These are phyloP conservation scores for Calonectria hawksworthii DNA, from an alignment of 2,329 filamentous ascomycete genomes.

Conservation along the genomic window DNA sequence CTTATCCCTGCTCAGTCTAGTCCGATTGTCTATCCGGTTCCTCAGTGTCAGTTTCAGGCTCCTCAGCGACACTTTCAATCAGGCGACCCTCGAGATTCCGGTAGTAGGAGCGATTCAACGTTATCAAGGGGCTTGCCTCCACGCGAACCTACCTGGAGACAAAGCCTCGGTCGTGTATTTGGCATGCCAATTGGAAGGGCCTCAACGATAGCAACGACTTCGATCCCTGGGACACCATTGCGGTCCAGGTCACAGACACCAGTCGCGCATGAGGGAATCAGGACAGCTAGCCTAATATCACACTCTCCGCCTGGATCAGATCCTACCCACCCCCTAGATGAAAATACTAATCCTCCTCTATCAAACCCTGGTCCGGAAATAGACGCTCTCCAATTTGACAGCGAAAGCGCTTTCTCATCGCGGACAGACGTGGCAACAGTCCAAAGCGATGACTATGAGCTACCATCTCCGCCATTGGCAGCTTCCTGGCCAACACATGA, in stretches of 20 bases:
- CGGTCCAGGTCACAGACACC: slow-evolving; percentile 9
- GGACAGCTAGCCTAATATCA: background rate
- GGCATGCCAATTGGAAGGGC: slow-evolving; percentile 50
- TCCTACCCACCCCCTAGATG: background rate
- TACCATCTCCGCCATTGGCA: slow-evolving; percentile 15
- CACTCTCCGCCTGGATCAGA: background rate
- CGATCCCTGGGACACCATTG: slow-evolving; percentile 33
- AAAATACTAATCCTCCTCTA: background rate
- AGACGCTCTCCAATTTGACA: background rate
- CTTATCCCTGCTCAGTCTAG: slow-evolving; percentile 21
- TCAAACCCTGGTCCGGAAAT: background rate
- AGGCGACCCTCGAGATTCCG: background rate
- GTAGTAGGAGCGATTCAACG: background rate
- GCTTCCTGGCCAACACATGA: background rate
- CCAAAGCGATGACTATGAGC: slow-evolving; percentile 53
- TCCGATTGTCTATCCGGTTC: slow-evolving; percentile 11
- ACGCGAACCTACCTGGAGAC: slow-evolving; percentile 44
- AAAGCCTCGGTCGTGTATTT: slow-evolving; percentile 45
- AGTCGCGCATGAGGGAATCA: background rate
- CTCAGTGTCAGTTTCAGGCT: background rate
- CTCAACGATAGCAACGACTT: slow-evolving; percentile 52
- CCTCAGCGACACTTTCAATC: background rate
- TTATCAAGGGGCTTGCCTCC: slow-evolving; percentile 17
- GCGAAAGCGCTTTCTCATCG: slow-evolving; percentile 37
- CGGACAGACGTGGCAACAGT: slow-evolving; percentile 52